Conservation (phyloP, 1,284 basidiomycete species). For the Fomitiporia mediterranea region DNA sequence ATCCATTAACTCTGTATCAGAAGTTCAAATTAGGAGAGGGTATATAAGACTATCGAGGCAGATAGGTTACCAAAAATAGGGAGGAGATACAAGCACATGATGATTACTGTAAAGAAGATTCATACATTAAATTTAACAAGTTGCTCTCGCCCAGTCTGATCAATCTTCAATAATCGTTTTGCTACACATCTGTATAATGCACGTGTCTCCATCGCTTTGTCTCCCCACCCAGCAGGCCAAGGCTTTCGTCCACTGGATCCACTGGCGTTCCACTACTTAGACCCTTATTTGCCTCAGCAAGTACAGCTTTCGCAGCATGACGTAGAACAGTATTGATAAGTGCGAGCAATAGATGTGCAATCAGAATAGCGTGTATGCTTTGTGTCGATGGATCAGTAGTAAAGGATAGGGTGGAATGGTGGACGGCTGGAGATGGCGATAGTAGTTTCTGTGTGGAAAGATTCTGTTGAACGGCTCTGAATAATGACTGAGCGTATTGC, state of each 20-base stretch:
- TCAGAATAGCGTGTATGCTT: slow-evolving; percentile 63
- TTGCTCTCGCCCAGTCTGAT: slow-evolving; percentile 66
- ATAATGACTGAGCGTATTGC: neutral
- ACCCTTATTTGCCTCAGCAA: slow-evolving; percentile 37
- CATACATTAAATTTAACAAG: slow-evolving; percentile 62
- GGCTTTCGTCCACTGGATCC: neutral
- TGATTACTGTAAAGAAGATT: too few relatives aligned
- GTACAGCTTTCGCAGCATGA: slow-evolving; percentile 53
- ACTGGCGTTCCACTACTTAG: neutral
- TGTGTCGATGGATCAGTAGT: slow-evolving; percentile 30
- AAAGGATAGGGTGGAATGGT: slow-evolving; percentile 40
- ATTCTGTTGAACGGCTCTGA: slow-evolving; percentile 51
- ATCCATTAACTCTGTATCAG: too few relatives aligned
- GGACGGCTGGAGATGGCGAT: slow-evolving; percentile 37
- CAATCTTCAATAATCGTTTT: slow-evolving; percentile 69
- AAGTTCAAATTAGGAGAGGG: too few relatives aligned
- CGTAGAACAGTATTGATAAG: slow-evolving; percentile 48
- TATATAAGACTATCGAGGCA: too few relatives aligned
- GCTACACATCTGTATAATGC: slow-evolving; percentile 50
- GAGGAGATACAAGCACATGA: neutral
- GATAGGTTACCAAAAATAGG: too few relatives aligned
- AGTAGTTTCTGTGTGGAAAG: slow-evolving; percentile 30
- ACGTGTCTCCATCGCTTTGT: slow-evolving; percentile 32
- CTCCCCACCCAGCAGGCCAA: slow-evolving; percentile 2
- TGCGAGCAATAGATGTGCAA: slow-evolving; percentile 55